These are phyloP conservation scores for Eremochloa ophiuroides DNA, from an alignment of 176 grass and related monocot species.

Conservation along the genomic window DNA sequence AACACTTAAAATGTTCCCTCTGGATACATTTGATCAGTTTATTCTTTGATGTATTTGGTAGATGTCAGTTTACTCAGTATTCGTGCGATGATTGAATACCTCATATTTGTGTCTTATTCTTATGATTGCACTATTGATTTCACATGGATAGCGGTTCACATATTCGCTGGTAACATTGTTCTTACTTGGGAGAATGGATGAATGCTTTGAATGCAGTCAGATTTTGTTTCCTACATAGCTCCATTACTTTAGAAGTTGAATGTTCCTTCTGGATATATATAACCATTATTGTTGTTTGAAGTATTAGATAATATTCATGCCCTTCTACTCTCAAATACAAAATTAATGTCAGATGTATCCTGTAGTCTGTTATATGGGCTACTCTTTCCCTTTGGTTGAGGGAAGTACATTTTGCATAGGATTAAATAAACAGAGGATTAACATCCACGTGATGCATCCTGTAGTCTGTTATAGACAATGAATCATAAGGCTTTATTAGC, in stretches of 20 bases:
- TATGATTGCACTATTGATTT: neutral
- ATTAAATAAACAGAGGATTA: neutral
- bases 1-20: neutral
- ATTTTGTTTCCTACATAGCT: neutral
- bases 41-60: neutral
- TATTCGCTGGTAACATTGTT: neutral
- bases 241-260: neutral
- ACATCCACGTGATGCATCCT: neutral
- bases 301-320: neutral
- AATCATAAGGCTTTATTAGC: neutral
- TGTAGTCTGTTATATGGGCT: neutral
- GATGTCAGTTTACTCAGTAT: neutral
- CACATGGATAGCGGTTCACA: neutral
- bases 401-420: neutral
- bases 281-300: neutral
- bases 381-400: neutral
- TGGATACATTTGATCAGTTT: neutral
- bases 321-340: neutral
- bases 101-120: neutral
- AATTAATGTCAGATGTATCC: neutral
- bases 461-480: neutral
- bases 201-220: neutral
- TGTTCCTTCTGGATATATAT: neutral
- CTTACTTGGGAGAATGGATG: neutral
- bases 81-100: conserved; percentile 8